phyloP scores from a whole-genome alignment of 495 filamentous ascomycete species.

The Paragyromitra xinjiangensis region DNA sequence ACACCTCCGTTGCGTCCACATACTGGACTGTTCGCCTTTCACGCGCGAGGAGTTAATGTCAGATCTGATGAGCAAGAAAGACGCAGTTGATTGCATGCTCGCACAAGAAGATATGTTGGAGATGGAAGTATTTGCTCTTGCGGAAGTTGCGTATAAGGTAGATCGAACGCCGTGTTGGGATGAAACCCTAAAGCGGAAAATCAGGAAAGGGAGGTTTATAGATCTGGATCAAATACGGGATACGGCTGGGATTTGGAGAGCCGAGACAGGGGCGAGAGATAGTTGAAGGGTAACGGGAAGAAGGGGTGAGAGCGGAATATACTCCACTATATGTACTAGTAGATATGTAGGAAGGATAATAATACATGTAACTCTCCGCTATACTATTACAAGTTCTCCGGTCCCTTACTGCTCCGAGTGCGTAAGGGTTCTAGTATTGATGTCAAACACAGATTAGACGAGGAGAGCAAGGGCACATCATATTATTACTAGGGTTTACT shows the following conservation, averaged over 20 bases:
- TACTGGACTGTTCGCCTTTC: slow-evolving; percentile 23
- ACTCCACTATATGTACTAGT: slow-evolving; percentile 1
- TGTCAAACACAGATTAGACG: background rate
- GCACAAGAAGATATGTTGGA: slow-evolving; percentile 20
- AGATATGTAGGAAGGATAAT: slow-evolving; percentile 9
- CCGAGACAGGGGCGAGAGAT: slow-evolving; percentile 11
- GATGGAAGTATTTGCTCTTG: slow-evolving; percentile 43
- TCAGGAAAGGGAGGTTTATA: slow-evolving; percentile 28
- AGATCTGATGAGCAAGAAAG: slow-evolving; percentile 5
- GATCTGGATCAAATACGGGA: slow-evolving; percentile 17
- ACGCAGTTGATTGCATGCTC: slow-evolving; percentile 6
- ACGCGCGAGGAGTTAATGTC: slow-evolving; percentile 13
- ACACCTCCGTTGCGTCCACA: slow-evolving; percentile 36
- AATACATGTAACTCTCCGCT: slow-evolving; percentile 4
- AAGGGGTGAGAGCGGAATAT: background rate
- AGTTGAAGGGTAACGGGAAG: background rate
- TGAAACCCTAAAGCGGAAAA: background rate
- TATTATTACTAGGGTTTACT: too few relatives aligned
- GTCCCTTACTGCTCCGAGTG: background rate
- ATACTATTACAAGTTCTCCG: background rate
- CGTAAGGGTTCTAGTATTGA: background rate
- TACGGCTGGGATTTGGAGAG: slow-evolving; percentile 46
- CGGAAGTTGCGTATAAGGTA: background rate
- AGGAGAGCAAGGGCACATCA: background rate
- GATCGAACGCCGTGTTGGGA: slow-evolving; percentile 28